Evolutionary conservation across 2,329 filamentous ascomycete species (phyloP).

Genomic region (Myrmaecium sp.): DNA sequence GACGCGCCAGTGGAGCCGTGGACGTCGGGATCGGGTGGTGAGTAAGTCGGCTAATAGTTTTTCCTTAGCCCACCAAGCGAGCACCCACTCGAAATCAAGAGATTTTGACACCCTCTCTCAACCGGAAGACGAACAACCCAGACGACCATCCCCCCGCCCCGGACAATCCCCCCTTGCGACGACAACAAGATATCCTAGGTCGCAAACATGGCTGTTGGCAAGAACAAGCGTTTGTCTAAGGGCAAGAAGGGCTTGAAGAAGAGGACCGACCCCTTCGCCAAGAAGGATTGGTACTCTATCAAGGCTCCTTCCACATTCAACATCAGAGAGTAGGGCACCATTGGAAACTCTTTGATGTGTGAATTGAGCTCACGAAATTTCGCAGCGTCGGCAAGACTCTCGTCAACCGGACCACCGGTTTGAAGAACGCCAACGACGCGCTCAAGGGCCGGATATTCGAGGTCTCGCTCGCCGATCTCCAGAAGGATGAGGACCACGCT

Average conservation of each 20-base stretch:
- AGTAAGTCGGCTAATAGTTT: no score
- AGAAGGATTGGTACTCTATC: constrained; percentile 98
- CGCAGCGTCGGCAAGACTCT: constrained; percentile 96
- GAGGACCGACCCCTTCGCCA: constrained; percentile 96
- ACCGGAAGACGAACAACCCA: constrained; percentile 17
- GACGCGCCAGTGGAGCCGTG: no score
- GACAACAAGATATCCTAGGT: constrained; percentile 24
- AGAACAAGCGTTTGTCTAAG: constrained; percentile 99
- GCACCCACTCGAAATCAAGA: constrained; percentile 3
- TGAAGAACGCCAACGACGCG: constrained; percentile 99
- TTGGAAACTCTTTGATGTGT: constrained; percentile 9
- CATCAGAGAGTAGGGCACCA: constrained; percentile 69
- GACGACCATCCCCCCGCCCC: constrained; percentile 16
- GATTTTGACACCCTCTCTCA: no score
- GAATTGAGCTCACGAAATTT: constrained; percentile 12
- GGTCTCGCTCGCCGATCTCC: constrained; percentile 94
- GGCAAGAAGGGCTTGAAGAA: constrained; percentile 99
- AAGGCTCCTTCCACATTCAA: constrained; percentile 97
- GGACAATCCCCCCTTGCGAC: constrained; percentile 9
- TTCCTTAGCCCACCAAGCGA: no score
- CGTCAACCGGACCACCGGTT: constrained; percentile 97
- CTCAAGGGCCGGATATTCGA: constrained; percentile 98
- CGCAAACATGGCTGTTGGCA: constrained; percentile 71
- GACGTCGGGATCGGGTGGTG: no score
- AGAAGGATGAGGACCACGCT: constrained; percentile 99